These are phyloP conservation scores for Nematocida sp. DNA, from an alignment of 371 early-diverging fungal species.

Conservation along the genomic window DNA sequence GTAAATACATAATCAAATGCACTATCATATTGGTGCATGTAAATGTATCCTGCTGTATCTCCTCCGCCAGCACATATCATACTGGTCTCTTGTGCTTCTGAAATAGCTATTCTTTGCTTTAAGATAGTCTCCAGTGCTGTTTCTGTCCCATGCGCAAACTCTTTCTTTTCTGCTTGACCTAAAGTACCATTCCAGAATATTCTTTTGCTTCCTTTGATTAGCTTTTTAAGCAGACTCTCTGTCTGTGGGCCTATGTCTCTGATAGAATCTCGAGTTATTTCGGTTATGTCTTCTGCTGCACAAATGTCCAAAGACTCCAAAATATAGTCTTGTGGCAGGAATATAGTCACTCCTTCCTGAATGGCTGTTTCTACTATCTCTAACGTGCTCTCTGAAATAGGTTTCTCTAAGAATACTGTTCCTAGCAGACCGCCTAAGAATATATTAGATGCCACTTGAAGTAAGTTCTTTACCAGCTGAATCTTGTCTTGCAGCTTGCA, in stretches of 20 bases:
- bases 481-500: conserved; percentile 97
- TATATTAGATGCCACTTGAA: conserved; percentile 70
- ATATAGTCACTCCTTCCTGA: conserved; percentile 75
- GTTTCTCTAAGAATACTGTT: conserved; percentile 86
- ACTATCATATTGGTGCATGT: conserved; percentile 74
- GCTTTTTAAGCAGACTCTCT: conserved; percentile 69
- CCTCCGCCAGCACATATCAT: conserved; percentile 74
- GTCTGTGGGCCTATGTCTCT: conserved; percentile 78
- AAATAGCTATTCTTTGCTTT: conserved; percentile 69
- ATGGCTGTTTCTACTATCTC: conserved; percentile 67
- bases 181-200: conserved; percentile 95
- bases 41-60: conserved; percentile 90
- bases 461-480: conserved; percentile 73
- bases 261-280: not conserved
- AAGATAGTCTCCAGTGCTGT: conserved; percentile 73
- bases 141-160: conserved; percentile 80
- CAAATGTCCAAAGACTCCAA: conserved; percentile 49
- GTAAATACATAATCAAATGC: conserved; percentile 87
- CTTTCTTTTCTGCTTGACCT: conserved; percentile 91
- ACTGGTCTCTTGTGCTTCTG: conserved; percentile 44
- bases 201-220: conserved; percentile 73
- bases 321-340: conserved; percentile 68
- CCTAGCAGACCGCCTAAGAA: conserved; percentile 94
- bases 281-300: not conserved
- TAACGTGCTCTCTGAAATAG: conserved; percentile 70